Base-by-base conservation (phyloP, 2,329 filamentous ascomycete species). In the Diplodia mutila region DNA sequence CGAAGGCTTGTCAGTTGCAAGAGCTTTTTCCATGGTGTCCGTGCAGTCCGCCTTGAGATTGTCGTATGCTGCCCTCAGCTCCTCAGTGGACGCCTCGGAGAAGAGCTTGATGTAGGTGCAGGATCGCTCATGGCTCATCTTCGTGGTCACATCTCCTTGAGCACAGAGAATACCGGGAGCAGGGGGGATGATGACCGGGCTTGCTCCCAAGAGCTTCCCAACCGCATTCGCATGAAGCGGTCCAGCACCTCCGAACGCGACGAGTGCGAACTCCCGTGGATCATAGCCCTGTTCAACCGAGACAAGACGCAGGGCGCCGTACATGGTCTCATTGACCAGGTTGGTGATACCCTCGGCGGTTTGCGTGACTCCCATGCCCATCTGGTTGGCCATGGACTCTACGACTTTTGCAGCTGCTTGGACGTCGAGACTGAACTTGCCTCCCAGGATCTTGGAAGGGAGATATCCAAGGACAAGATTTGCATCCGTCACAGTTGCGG, bases 261-360 rank as follows among this genome's bases (percentile, higher is more conserved):
- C 83, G 4, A 85, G 76, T 3, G 83, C 82, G 70, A 85, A 85
- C 48, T 85, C 82, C 11, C 80, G 76, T 27, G 83, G 83, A 68
- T 85, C 82, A 66, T 83, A 83, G 42, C 83, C 83, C 71, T 85
- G 83, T 69, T 85, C 83, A 4, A 85, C 80, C 0, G 83, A 85
- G 0, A 85, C 83, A 4, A 84, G 74, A 51, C 83, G 78, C 32
- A 85, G 73, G 14, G 83, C 83, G 4, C 83, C 83, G 67, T 85
- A 82, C 78, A 85, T 85, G 7, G 81, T 81, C 71, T 85, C 83
- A 65, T 85, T 85, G 42, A 83, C 80, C 2, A 85, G 71, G 54
- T 83, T 79, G 57, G 85, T 79, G 52, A 85, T 84, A 29, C 81
- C 82, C 71, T 84, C 81, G 0, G 83, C 83, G 0, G 82, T 79